Evolutionary conservation across 2,329 filamentous ascomycete genomes (phyloP).

Genomic region (Stenocarpella maydis): DNA sequence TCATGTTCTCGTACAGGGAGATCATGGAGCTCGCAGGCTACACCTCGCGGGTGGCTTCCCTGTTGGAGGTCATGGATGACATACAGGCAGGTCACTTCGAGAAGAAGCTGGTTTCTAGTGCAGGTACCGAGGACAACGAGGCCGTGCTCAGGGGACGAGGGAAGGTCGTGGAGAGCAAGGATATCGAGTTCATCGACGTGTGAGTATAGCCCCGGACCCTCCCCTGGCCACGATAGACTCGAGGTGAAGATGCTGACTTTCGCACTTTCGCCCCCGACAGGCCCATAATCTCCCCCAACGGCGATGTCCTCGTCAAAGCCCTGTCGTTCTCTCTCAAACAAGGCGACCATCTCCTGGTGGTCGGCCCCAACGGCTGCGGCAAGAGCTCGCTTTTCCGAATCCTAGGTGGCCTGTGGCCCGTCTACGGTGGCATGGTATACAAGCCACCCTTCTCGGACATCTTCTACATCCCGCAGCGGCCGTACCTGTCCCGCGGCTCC

Average conservation of each 20-base stretch:
- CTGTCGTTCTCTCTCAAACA: slow-evolving; percentile 87
- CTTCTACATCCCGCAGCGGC: slow-evolving; percentile 97
- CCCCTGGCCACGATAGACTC: not conserved
- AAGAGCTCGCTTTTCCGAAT: slow-evolving; percentile 98
- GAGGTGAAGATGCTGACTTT: slow-evolving; percentile 6
- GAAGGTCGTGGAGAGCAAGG: slow-evolving; percentile 79
- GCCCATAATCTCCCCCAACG: slow-evolving; percentile 96
- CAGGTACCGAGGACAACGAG: slow-evolving; percentile 81
- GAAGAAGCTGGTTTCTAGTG: slow-evolving; percentile 94
- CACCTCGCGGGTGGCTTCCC: slow-evolving; percentile 87
- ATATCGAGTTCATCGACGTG: slow-evolving; percentile 87
- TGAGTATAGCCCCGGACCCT: slow-evolving; percentile 48
- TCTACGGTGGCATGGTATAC: slow-evolving; percentile 91
- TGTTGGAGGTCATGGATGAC: slow-evolving; percentile 94
- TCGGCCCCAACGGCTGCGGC: slow-evolving; percentile 96
- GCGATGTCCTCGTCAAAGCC: slow-evolving; percentile 86
- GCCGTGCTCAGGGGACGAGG: slow-evolving; percentile 85
- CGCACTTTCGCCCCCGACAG: slow-evolving; percentile 43
- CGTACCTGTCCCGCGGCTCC: slow-evolving; percentile 89
- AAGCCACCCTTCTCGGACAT: slow-evolving; percentile 94
- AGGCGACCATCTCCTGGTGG: slow-evolving; percentile 90
- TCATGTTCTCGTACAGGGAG: slow-evolving; percentile 99
- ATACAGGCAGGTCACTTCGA: slow-evolving; percentile 90
- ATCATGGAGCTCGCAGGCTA: slow-evolving; percentile 96
- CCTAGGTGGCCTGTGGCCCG: slow-evolving; percentile 94